These are phyloP conservation scores for Coniferiporia weirii DNA, from an alignment of 1,284 basidiomycete genomes.

Conservation along the genomic window DNA sequence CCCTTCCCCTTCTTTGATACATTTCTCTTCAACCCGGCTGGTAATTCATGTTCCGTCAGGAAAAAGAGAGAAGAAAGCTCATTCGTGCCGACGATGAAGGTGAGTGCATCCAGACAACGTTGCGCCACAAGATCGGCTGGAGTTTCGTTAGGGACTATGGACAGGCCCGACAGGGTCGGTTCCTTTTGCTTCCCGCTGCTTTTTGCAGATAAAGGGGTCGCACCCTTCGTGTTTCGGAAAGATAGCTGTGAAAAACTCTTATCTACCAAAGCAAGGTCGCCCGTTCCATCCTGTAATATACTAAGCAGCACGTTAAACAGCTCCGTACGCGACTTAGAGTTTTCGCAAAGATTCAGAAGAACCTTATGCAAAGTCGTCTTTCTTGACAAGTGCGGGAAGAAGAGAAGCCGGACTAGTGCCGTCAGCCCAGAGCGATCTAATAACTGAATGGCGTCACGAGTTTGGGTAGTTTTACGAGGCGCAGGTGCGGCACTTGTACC, in stretches of 20 bases:
- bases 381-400: constrained; percentile 91
- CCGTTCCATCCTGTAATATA: constrained; percentile 92
- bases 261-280: constrained; percentile 88
- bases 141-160: constrained; percentile 70
- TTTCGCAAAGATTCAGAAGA: constrained; percentile 94
- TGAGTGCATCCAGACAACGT: constrained; percentile 85
- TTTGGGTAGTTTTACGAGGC: constrained; percentile 45
- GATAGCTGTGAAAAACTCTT: constrained; percentile 93
- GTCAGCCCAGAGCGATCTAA: constrained; percentile 91
- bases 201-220: constrained; percentile 54
- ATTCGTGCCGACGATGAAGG: constrained; percentile 81
- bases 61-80: constrained; percentile 85
- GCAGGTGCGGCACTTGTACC: constrained; percentile 28
- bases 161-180: constrained; percentile 49
- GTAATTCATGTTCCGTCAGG: constrained; percentile 88
- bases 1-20: constrained; percentile 85
- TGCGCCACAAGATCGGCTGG: constrained; percentile 90
- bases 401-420: constrained; percentile 87
- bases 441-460: constrained; percentile 89
- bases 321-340: constrained; percentile 86
- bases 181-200: constrained; percentile 63
- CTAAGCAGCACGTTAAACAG: constrained; percentile 89
- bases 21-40: constrained; percentile 63
- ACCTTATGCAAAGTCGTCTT: constrained; percentile 87
- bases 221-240: constrained; percentile 60